Evolutionary conservation across 331 rosid species (phyloP), one percentile per base, ranked within the genome.

Genomic region (Quercus lobata): DNA sequence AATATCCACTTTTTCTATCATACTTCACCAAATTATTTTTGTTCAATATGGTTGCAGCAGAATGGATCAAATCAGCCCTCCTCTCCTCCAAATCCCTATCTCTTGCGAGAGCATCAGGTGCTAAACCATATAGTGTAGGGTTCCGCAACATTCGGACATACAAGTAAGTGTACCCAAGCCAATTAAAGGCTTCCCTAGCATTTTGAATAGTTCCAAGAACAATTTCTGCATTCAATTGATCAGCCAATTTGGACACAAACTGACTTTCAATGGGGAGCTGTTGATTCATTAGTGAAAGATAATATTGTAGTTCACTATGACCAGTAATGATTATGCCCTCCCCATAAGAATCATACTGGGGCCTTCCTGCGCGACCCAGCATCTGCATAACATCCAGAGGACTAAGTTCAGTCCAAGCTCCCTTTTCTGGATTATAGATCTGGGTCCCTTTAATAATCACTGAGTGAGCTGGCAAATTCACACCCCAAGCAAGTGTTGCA

Each of bases 401-500:
- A 84, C 97, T 92, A 7, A 94, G 87, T 84, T 92, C 99, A 79
- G 97, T 95, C 99, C 97, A 95, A 77, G 97, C 96, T 27, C 98
- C 99, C 83, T 95, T 95, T 61, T 91, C 97, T 25, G 98, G 99
- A 83, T 89, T 91, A 84, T 93, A 93, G 58, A 93, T 86, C 88
- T 95, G 98, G 16, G 99, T 93, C 58, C 99, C 99, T 72, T 93
- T 95, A 72, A 93, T 93, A 44, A 95, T 92, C 74, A 94, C 98
- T 22, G 92, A 85, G 73, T 92, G 97, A 62, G 98, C 98, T n/a
- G 98, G 97, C 35, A 95, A 87, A 80, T 95, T 95, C 87, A 92
- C 97, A 83, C 97, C 98, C 98, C 97, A 95, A 57, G 98, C 97
- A 83, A 95, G 97, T 78, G 98, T 95, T 11, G 97, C 98, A 69